Percentiles rank a stretch among this genome's conserved stretches.
Evolutionary conservation across 2,329 filamentous ascomycete genomes (phyloP).

Genomic region (Fusarium udum): DNA sequence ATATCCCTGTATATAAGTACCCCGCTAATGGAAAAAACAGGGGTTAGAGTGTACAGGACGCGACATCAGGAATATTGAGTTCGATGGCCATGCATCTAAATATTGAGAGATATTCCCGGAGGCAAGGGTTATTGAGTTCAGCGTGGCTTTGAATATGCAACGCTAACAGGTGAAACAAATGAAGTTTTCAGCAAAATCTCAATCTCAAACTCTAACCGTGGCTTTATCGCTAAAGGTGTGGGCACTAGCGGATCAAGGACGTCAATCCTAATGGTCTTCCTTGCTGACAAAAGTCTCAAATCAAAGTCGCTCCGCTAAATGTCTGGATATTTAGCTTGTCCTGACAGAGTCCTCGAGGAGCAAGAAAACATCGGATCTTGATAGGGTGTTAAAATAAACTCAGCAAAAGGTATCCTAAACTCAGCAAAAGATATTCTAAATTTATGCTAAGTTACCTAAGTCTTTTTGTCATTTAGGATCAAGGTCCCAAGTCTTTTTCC

Average conservation of each 20-base stretch:
- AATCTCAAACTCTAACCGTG: conserved; percentile 26
- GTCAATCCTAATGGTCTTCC: conserved; percentile 5
- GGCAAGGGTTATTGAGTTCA: not conserved
- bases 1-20: too few species aligned
- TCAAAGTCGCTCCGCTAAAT: not conserved
- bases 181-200: conserved; percentile 18
- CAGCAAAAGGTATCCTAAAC: not conserved
- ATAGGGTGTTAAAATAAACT: not conserved
- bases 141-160: not conserved
- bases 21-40: too few species aligned
- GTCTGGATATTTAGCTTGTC: not conserved
- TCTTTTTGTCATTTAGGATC: not conserved
- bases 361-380: too few species aligned
- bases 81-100: not conserved
- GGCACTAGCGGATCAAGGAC: conserved; percentile 22
- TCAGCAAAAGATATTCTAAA: not conserved
- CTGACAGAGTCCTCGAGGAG: not conserved
- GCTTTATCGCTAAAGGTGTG: conserved; percentile 22
- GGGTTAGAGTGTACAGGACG: too few species aligned
- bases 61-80: conserved; percentile 6
- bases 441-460: too few species aligned
- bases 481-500: not conserved
- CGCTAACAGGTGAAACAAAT: conserved; percentile 26
- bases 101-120: not conserved
- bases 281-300: conserved; percentile 7